Percentiles rank a stretch among this genome's conserved stretches.
Conservation (phyloP, 768 basidiomycete species). For the Naganishia onofrii region DNA sequence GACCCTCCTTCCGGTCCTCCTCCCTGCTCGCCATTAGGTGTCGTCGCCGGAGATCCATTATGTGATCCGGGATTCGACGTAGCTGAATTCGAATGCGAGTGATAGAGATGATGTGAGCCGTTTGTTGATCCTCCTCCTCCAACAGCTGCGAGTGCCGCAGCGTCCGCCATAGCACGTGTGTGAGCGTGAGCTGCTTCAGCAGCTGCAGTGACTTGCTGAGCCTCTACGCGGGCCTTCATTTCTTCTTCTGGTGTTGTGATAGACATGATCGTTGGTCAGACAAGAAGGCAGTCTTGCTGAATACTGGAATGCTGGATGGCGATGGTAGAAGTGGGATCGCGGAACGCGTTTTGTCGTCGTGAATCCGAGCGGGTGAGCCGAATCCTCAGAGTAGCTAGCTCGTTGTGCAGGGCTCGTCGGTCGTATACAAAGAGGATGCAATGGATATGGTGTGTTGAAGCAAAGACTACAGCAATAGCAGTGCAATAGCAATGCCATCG, state of each 20-base stretch:
- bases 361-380: background rate
- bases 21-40: constrained; percentile 1
- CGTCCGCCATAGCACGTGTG: constrained; percentile 27
- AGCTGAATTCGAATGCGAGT: background rate
- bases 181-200: constrained; percentile 19
- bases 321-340: too few species aligned
- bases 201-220: constrained; percentile 9
- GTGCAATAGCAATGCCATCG: background rate
- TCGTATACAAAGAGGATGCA: background rate
- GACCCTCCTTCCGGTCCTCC: background rate
- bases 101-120: constrained; percentile 2
- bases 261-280: constrained; percentile 1
- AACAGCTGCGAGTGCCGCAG: constrained; percentile 26
- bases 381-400: background rate
- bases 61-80: background rate
- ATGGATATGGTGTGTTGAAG: too few species aligned
- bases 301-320: background rate
- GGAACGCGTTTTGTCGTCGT: background rate
- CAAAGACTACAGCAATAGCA: background rate
- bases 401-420: background rate
- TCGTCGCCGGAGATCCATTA: background rate
- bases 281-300: background rate
- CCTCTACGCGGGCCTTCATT: constrained; percentile 13
- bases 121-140: constrained; percentile 18
- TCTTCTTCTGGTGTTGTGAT: constrained; percentile 9